Base-by-base conservation (phyloP, 768 basidiomycete genomes). In the Trametes maxima region DNA sequence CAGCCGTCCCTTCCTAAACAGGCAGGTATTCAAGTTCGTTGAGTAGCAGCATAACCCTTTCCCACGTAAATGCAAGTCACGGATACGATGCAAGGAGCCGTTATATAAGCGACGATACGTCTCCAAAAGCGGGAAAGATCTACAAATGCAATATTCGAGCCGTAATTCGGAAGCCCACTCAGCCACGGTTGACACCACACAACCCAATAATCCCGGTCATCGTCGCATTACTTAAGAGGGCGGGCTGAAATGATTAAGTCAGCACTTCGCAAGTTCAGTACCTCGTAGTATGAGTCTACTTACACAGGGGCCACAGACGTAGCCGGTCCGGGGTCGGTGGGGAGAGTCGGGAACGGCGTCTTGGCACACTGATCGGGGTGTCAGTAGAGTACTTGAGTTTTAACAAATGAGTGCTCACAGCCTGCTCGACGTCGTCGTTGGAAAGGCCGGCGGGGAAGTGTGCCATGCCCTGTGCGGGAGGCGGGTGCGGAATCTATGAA, bases 221-320 rank as follows among this genome's bases (percentile, higher is more conserved):
- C 8, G n/a, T 13, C 3, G 40, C 40, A 11, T n/a, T 42, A 6
- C 28, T 49, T n/a, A 49, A n/a, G 47, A 49, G 25, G 47, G 47
- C 12, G 47, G 47, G 25, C 47, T 49, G 8, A 28, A 17, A 24
- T n/a, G 47, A 49, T 16, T 17, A 5, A 28, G 14, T 49, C 8
- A 49, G 47, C 25, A 17, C 17, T 12, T 33, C 7, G 3, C 28
- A 5, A 25, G 16, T 22, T 14, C 40, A 42, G 4, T 10, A 45
- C 25, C 24, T 24, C 21, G 3, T 16, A n/a, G 5, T 19, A 36
- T 37, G 11, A 17, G 10, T 13, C 16, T 1, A 64, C 73, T 67
- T 70, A 73, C 69, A 74, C 71, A 19, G 73, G 67, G 19, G 70
- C 55, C 14, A 75, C 68, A 21, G 72, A 64, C 21, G 68, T 73